These are phyloP conservation scores for Akanthomyces muscarius DNA, from an alignment of 2,329 filamentous ascomycete genomes.

Conservation along the genomic window DNA sequence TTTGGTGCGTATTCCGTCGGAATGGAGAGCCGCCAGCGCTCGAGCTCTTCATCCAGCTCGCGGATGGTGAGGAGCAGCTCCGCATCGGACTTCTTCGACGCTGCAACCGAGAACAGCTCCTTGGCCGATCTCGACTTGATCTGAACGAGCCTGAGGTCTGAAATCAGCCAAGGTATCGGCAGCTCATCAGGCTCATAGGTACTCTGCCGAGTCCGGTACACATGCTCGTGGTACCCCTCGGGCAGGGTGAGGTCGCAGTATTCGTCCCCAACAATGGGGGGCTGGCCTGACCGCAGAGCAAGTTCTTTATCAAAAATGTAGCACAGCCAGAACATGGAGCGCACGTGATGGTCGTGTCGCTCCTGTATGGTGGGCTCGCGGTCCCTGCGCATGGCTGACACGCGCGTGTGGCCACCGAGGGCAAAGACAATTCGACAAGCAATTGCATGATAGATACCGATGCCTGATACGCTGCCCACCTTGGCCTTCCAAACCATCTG, in stretches of 20 bases:
- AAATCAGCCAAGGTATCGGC: conserved; percentile 28
- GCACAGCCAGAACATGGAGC: conserved; percentile 51
- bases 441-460: conserved; percentile 41
- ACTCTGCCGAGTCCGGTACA: too few species aligned
- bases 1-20: conserved; percentile 41
- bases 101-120: conserved; percentile 23
- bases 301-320: conserved; percentile 54
- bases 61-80: conserved; percentile 52
- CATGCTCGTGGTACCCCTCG: conserved; percentile 25
- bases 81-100: conserved; percentile 52
- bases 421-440: conserved; percentile 46
- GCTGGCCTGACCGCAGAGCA: conserved; percentile 48
- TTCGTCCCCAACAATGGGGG: conserved; percentile 46
- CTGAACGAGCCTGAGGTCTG: conserved; percentile 21
- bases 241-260: conserved; percentile 51
- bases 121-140: conserved; percentile 48
- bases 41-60: conserved; percentile 53
- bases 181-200: conserved; percentile 25
- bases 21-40: conserved; percentile 50
- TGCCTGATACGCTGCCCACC: conserved; percentile 25
- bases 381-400: conserved; percentile 15
- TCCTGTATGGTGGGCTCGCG: conserved; percentile 21
- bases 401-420: conserved; percentile 42
- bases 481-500: conserved; percentile 34
- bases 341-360: conserved; percentile 31